Evolutionary conservation across 768 basidiomycete species (phyloP).

Genomic region (Hygrocybe punicea): DNA sequence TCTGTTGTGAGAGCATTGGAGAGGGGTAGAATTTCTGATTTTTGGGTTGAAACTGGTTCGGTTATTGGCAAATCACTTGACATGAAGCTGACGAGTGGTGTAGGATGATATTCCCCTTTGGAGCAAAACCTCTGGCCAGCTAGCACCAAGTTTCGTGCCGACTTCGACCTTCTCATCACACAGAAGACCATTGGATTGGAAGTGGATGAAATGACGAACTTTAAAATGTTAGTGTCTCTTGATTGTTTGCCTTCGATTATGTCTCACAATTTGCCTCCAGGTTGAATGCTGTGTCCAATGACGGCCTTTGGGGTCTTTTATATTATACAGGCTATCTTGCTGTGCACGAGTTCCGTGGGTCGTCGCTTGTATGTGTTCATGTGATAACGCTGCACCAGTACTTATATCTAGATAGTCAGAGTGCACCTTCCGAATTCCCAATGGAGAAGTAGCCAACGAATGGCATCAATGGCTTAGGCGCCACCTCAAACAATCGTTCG

Average conservation of each 20-base stretch:
- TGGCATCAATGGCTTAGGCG: constrained; percentile 9
- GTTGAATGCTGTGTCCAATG: constrained; percentile 7
- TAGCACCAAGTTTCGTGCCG: constrained; percentile 7
- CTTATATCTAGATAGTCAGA: constrained; percentile 11
- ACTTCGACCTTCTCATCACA: constrained; percentile 10
- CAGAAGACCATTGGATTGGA: constrained; percentile 7
- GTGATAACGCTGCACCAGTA: not conserved
- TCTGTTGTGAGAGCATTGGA: constrained; percentile 10
- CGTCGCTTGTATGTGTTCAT: constrained; percentile 7
- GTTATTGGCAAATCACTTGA: constrained; percentile 5
- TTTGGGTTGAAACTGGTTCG: constrained; percentile 13
- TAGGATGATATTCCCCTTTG: constrained; percentile 9
- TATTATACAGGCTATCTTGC: constrained; percentile 11
- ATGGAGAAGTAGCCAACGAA: constrained; percentile 8
- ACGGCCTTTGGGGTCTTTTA: constrained; percentile 13
- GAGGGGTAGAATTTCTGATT: constrained; percentile 6
- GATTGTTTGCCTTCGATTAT: constrained; percentile 9
- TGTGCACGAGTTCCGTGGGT: constrained; percentile 1
- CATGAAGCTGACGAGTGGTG: constrained; percentile 5
- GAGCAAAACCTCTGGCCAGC: constrained; percentile 11
- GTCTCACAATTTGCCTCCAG: constrained; percentile 9
- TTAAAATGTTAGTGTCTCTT: constrained; percentile 6
- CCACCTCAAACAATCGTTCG: not conserved
- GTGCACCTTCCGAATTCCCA: constrained; percentile 12
- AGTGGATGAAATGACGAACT: constrained; percentile 11